Conservation (phyloP, 2,329 filamentous ascomycete genomes). For the Epichloe gansuensis region DNA sequence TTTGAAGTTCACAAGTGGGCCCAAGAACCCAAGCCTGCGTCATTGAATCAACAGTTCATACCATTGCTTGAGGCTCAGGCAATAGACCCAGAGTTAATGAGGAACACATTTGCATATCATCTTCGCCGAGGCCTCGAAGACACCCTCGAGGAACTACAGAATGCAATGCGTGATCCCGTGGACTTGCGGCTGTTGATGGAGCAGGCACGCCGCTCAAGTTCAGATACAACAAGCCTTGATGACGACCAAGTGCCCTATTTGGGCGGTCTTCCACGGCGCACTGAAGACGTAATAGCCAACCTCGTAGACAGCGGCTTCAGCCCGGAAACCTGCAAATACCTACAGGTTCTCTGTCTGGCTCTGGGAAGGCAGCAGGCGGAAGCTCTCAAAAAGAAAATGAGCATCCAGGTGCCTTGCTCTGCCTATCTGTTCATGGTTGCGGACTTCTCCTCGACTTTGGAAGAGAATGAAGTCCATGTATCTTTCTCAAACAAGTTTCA, state of each 20-base stretch:
- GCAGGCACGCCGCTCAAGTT: constrained; percentile 21
- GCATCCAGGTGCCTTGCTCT: constrained; percentile 47
- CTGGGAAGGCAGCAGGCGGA: constrained; percentile 41
- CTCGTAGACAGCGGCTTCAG: constrained; percentile 50
- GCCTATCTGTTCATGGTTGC: constrained; percentile 54
- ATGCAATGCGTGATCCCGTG: constrained; percentile 35
- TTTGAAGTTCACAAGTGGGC: constrained; percentile 47
- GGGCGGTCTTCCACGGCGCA: constrained; percentile 35
- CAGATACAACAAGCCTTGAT: constrained; percentile 26
- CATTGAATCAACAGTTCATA: constrained; percentile 55
- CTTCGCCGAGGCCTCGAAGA: constrained; percentile 35
- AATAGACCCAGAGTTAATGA: constrained; percentile 30
- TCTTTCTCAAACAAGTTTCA: constrained; percentile 56
- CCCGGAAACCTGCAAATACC: constrained; percentile 30
- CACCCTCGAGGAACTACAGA: constrained; percentile 39
- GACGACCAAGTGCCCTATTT: constrained; percentile 28
- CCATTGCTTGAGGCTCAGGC: constrained; percentile 53
- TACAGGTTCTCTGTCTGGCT: constrained; percentile 33
- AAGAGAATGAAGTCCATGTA: constrained; percentile 54
- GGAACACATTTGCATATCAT: constrained; percentile 32
- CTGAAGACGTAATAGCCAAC: constrained; percentile 38
- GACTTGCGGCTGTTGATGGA: constrained; percentile 42
- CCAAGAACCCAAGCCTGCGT: constrained; percentile 27
- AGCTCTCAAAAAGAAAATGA: constrained; percentile 40
- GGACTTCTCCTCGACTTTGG: constrained; percentile 48